phyloP scores from a whole-genome alignment of 202 grass and related monocot species.

The Panicum hallii region DNA sequence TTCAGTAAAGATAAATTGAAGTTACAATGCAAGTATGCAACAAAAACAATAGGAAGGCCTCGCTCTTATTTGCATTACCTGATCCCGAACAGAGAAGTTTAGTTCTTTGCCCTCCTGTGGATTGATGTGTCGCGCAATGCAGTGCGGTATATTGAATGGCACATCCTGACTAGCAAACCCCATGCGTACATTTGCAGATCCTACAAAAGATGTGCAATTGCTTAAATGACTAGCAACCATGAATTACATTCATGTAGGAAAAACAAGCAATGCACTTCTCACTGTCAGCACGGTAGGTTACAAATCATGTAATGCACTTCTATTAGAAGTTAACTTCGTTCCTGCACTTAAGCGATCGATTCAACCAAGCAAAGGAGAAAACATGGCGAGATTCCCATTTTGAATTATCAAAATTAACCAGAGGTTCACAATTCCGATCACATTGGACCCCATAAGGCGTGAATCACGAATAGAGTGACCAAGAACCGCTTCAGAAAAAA shows the following conservation, averaged over 20 bases:
- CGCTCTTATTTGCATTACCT: conserved; percentile 58
- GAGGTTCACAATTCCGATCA: not conserved
- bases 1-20: conserved; percentile 15
- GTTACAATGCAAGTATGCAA: conserved; percentile 1
- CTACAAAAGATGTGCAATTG: conserved; percentile 37
- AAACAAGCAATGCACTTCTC: not conserved
- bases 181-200: conserved; percentile 84
- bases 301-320: not conserved
- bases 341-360: not conserved
- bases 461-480: not conserved
- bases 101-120: conserved; percentile 30
- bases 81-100: conserved; percentile 61
- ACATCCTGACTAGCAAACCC: conserved; percentile 88
- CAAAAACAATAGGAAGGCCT: not conserved
- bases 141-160: conserved; percentile 84
- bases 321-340: not conserved
- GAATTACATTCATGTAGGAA: conserved; percentile 5
- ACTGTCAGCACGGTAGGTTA: not conserved
- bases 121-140: conserved; percentile 64
- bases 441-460: not conserved
- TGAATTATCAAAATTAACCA: conserved; percentile 5
- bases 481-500: not conserved
- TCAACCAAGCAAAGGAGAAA: not conserved
- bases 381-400: not conserved
- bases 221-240: conserved; percentile 17